Base-by-base conservation (phyloP, 2,329 filamentous ascomycete genomes). In the Chaetothyriales sp. region DNA sequence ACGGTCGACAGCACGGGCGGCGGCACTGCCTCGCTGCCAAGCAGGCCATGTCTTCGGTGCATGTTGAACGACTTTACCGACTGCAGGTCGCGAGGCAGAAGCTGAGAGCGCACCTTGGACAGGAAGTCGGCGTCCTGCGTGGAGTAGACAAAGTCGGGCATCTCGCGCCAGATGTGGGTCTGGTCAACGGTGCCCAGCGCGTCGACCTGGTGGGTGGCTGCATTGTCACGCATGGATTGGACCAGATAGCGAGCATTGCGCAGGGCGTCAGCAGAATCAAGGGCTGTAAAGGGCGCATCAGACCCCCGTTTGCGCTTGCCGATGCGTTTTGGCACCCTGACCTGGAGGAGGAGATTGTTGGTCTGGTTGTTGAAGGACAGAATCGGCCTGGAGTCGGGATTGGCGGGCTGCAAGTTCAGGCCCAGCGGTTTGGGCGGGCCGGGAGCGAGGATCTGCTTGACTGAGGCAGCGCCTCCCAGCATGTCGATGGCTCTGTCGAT, bases 261-360 rank as follows among this genome's bases (percentile, higher is more conserved):
- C 4, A 67, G 37, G 48, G 72, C 68, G 2, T 73, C 73, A 2
- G 18, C 28, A 18, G 19, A 9, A 13, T 40, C 33, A 18, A 47
- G 25, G 15, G 46, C 18, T 43, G 73, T 68, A 63, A 81, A 90
- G 0, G 83, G 81, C 4, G 75, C 83, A 51, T 82, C 66, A 4
- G 80, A 81, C n/a, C 87, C 89, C 60, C 83, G 76, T 70, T 89
- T 95, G 53, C 89, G 79, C 68, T 86, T 94, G 2, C 89, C 89
- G 2, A 89, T 95, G 51, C 87, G 76, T 66, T 83, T 92, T 0
- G 92, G 90, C 1, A 97, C 80, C 0, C 84, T 89, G 51, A 98
- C 76, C 65, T 89, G 89, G 50, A 98, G 74, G 18, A 97, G 75
- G 18, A 97, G 71, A 63, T 95, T 94, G 64, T 89, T 86, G 8